A percentile compares a stretch with the other conserved stretches of the same genome.
Conservation (phyloP, 257 asterid species). For the Petrea volubilis region DNA sequence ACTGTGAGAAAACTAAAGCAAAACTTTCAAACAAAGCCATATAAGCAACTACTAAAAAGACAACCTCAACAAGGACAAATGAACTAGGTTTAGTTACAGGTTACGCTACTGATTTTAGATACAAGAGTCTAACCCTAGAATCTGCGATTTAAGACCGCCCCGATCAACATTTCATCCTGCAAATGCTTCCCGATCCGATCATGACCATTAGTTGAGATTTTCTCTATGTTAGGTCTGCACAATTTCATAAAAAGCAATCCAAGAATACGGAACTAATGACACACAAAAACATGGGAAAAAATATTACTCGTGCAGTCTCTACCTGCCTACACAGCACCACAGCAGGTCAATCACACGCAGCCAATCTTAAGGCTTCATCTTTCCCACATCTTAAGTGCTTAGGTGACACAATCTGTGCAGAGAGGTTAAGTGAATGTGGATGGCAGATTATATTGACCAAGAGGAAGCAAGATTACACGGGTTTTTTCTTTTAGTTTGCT, state of each 20-base stretch:
- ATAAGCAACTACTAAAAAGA: not conserved
- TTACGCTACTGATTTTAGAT: not conserved
- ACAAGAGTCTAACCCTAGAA: conserved; percentile 12
- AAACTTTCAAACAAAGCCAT: not conserved
- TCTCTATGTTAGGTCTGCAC: not conserved
- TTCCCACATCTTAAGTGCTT: conserved; percentile 13
- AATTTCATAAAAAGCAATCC: not conserved
- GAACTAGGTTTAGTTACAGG: not conserved
- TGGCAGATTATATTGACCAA: not conserved
- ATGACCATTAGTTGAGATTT: not conserved
- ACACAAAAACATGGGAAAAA: not conserved
- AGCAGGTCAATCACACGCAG: conserved; percentile 9
- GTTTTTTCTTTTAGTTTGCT: conserved; percentile 51
- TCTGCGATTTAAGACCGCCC: not conserved
- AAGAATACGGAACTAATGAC: not conserved
- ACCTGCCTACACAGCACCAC: conserved; percentile 14
- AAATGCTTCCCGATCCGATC: conserved; percentile 6
- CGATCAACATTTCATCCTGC: not conserved
- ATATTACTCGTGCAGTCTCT: not conserved
- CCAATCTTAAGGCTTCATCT: no score
- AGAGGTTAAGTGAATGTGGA: not conserved
- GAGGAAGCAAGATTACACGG: not conserved
- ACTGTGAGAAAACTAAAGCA: not conserved
- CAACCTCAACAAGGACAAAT: conserved; percentile 10
- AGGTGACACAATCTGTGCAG: not conserved